Conservation (phyloP, 768 basidiomycete genomes). For the Calvatia gigantea region DNA sequence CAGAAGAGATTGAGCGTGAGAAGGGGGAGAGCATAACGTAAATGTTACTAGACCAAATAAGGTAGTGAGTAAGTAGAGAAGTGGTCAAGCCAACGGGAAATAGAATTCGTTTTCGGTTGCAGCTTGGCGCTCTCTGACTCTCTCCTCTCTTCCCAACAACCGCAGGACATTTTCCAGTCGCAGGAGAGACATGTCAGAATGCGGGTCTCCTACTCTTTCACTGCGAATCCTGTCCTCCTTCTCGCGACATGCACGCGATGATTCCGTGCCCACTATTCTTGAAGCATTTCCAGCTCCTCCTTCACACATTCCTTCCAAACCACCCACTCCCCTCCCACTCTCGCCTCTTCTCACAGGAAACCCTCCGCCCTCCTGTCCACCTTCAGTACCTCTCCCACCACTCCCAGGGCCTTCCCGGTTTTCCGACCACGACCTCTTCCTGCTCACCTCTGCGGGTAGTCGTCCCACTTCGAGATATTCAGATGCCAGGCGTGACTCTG, state of each 20-base stretch:
- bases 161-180: too few species aligned
- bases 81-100: too few species aligned
- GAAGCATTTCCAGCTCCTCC: conserved; percentile 41
- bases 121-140: background rate
- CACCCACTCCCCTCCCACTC: conserved; percentile 16
- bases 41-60: background rate
- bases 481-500: conserved; percentile 18
- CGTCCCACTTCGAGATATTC: conserved; percentile 23
- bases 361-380: conserved; percentile 59
- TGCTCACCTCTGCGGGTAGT: conserved; percentile 27
- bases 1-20: background rate
- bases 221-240: background rate
- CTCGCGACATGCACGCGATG: background rate
- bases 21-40: background rate
- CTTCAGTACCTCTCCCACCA: conserved; percentile 58
- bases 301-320: conserved; percentile 31
- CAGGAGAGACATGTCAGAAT: background rate
- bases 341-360: conserved; percentile 30
- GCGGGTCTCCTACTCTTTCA: background rate
- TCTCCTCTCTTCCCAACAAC: background rate
- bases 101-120: background rate
- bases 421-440: conserved; percentile 43
- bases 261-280: conserved; percentile 28
- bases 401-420: conserved; percentile 61
- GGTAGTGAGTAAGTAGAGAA: background rate